Base-by-base conservation (phyloP, 1,284 basidiomycete species). In the Cutaneotrichosporon sp. region DNA sequence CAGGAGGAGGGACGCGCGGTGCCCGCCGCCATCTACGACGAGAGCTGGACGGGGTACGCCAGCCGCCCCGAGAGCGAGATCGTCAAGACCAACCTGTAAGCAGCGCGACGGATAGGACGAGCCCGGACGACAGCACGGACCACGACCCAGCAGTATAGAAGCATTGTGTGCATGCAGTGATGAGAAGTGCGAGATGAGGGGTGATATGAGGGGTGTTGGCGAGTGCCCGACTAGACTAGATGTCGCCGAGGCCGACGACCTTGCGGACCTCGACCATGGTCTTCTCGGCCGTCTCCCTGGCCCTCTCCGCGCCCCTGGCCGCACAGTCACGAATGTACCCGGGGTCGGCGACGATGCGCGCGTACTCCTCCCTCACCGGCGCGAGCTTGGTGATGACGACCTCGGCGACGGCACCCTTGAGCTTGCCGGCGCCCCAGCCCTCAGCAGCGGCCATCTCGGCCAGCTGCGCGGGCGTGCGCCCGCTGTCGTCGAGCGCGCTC, bases 351-450 rank as follows among this genome's bases (percentile, higher is more conserved):
- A 83, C 78, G 24, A 97, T 72, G 63, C 84, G 82, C 68, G 85
- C 82, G 66, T 91, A 91, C 73, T 91, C 87, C 0, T 75, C 81
- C 46, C 92, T 83, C 9, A 95, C 91, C 0, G 82, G 81, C 49
- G 81, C 84, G n/a, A 97, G 72, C 51, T 87, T 76, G 65, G 86
- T 86, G 46, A 89, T 86, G 1, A 97, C 82, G 0, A 87, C 89
- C 4, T 91, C 90, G 0, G 84, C 83, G 2, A 93, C 86, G 43
- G 88, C 87, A 1, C 71, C 78, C 80, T 98, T 97, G 62, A 97
- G 79, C 24, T 84, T 58, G 71, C 86, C 85, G 55, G 81, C 81
- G 54, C 80, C 79, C 67, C 88, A 89, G 7, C 81, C 77, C 55
- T 60, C 43, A 16, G 68, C 56, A 22, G 66, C 63, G 11, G 86